Evolutionary conservation across 371 early-diverging fungal species (phyloP).

Genomic region (Mortierella sp.): DNA sequence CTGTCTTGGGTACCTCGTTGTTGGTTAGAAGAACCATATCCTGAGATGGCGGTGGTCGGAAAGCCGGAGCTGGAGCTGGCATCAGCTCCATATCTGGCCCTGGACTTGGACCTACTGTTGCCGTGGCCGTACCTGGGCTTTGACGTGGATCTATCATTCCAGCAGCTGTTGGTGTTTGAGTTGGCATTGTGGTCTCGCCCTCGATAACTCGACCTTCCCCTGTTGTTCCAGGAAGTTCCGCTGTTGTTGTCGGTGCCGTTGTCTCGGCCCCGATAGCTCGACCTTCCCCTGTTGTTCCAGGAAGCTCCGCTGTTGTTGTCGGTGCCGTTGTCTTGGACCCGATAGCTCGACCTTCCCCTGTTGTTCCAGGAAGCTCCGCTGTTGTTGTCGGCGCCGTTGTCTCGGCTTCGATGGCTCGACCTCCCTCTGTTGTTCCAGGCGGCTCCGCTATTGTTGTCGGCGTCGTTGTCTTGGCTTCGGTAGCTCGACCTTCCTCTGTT

Average conservation of each 20-base stretch:
- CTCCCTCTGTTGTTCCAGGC: neutral
- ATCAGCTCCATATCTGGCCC: neutral
- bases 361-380: too few species aligned
- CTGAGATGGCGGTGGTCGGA: neutral
- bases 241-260: neutral
- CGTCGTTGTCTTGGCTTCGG: neutral
- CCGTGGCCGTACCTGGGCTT: neutral
- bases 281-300: neutral
- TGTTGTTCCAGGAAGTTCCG: too few species aligned
- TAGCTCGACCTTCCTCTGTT: neutral
- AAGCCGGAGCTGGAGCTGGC: neutral
- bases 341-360: neutral
- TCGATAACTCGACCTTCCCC: neutral
- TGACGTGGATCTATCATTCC: neutral
- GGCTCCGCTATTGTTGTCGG: neutral
- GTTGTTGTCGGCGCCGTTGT: neutral
- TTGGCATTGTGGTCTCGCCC: neutral
- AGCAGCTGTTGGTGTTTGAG: neutral
- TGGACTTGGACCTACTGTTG: neutral
- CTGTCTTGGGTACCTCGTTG: neutral
- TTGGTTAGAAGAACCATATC: neutral
- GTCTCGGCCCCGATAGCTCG: neutral
- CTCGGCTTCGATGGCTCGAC: neutral
- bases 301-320: neutral
- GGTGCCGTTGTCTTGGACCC: neutral